A percentile compares a stretch with the other conserved stretches of the same genome.
These are phyloP conservation scores for Phytophthora litchii DNA, from an alignment of 352 stramenopile genomes.

Conservation along the genomic window DNA sequence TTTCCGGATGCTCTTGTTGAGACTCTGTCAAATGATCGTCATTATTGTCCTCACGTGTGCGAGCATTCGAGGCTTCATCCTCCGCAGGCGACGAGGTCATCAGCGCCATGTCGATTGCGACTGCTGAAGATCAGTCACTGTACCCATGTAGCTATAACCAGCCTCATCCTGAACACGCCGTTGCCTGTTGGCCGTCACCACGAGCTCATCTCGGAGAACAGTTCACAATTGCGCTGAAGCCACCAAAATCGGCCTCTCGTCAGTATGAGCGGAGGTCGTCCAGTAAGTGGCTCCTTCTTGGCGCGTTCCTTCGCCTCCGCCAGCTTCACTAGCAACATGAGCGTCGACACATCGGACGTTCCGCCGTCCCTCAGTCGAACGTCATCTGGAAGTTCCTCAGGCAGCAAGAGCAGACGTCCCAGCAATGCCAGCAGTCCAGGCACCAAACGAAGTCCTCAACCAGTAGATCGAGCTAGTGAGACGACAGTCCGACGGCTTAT, in stretches of 20 bases:
- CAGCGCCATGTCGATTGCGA: constrained; percentile 3
- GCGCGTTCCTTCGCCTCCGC: constrained; percentile 6
- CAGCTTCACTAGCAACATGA: constrained; percentile 6
- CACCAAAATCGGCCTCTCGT: not conserved
- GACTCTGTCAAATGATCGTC: not conserved
- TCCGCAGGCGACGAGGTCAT: not conserved
- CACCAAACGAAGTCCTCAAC: constrained; percentile 3
- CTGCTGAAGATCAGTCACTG: not conserved
- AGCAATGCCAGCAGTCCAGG: constrained; percentile 3
- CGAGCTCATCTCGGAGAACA: not conserved
- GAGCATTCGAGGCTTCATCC: not conserved
- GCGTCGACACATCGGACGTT: constrained; percentile 9
- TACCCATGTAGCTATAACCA: not conserved
- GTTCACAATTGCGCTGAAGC: not conserved
- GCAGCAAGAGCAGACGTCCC: constrained; percentile 7
- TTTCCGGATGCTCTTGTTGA: not conserved
- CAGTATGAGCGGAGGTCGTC: not conserved
- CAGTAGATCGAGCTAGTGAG: constrained; percentile 18
- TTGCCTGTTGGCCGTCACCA: no score
- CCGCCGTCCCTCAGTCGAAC: not conserved
- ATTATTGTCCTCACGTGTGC: not conserved
- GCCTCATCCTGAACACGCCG: not conserved
- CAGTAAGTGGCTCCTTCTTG: constrained; percentile 19
- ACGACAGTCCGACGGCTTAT: constrained; percentile 21
- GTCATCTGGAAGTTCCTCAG: constrained; percentile 7